Conservation (phyloP, 129 eudicot genomes). For the Flaveria linearis region DNA sequence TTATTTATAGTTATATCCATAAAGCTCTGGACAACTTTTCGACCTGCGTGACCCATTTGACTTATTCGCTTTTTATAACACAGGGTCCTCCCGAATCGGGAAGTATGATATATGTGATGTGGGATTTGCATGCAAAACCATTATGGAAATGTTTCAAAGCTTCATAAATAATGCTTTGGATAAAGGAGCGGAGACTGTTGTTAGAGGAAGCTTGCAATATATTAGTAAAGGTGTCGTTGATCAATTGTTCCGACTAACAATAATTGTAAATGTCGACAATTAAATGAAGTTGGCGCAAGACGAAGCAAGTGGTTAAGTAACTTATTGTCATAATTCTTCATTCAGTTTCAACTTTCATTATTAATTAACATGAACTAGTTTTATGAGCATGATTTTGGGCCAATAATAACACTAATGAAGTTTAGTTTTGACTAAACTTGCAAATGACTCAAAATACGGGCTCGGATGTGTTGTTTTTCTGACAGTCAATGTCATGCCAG, state of each 20-base stretch:
- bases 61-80: not conserved
- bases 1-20: no score
- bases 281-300: slow-evolving; percentile 95
- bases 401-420: slow-evolving; percentile 95
- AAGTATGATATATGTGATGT: slow-evolving; percentile 88
- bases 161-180: slow-evolving; percentile 90
- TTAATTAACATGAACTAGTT: not conserved
- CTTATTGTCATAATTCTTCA: slow-evolving; percentile 2
- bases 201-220: slow-evolving; percentile 85
- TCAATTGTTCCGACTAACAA: slow-evolving; percentile 95
- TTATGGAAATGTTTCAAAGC: slow-evolving; percentile 79
- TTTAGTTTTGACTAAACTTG: slow-evolving; percentile 79
- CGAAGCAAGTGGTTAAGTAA: slow-evolving; percentile 53
- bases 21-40: no score
- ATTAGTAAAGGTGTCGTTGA: slow-evolving; percentile 97
- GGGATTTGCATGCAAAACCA: slow-evolving; percentile 97
- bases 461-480: slow-evolving; percentile 97
- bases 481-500: slow-evolving; percentile 87
- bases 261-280: slow-evolving; percentile 81
- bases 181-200: slow-evolving; percentile 91
- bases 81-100: slow-evolving; percentile 92
- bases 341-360: not conserved
- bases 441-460: slow-evolving; percentile 95
- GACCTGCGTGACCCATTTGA: no score
- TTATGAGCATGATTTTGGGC: slow-evolving; percentile 82